Conservation (phyloP, 2,329 filamentous ascomycete species). For the Xylaria sp. region DNA sequence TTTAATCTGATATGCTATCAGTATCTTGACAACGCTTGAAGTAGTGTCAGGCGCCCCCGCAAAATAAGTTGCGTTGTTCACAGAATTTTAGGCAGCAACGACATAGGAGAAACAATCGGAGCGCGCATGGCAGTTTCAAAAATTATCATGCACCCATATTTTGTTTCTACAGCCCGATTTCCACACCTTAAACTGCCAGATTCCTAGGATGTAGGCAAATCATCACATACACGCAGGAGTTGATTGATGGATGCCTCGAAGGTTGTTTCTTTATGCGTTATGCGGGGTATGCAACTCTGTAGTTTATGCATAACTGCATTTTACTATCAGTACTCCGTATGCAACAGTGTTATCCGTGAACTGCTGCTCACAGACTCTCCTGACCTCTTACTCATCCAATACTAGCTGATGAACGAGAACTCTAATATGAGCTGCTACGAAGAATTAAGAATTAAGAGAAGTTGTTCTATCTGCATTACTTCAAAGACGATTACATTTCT, state of each 20-base stretch:
- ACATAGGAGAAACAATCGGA: conserved; percentile 10
- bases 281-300: not conserved
- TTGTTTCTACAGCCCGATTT: not conserved
- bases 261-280: not conserved
- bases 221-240: not conserved
- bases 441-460: not conserved
- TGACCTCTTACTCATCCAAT: not conserved
- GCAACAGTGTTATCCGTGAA: not conserved
- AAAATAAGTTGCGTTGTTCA: conserved; percentile 19
- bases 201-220: not conserved
- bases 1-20: not conserved
- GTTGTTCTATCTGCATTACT: not conserved
- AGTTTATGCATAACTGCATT: not conserved
- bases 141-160: not conserved
- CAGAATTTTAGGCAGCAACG: conserved; percentile 33
- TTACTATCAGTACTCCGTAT: not conserved
- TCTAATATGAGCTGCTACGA: not conserved
- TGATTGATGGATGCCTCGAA: not conserved
- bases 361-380: not conserved
- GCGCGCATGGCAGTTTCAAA: not conserved
- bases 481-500: not conserved
- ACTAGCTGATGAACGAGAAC: not conserved
- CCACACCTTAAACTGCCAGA: not conserved
- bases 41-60: conserved; percentile 14
- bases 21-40: not conserved